Base-by-base conservation (phyloP, 768 basidiomycete species). In the Boletus coccyginus region DNA sequence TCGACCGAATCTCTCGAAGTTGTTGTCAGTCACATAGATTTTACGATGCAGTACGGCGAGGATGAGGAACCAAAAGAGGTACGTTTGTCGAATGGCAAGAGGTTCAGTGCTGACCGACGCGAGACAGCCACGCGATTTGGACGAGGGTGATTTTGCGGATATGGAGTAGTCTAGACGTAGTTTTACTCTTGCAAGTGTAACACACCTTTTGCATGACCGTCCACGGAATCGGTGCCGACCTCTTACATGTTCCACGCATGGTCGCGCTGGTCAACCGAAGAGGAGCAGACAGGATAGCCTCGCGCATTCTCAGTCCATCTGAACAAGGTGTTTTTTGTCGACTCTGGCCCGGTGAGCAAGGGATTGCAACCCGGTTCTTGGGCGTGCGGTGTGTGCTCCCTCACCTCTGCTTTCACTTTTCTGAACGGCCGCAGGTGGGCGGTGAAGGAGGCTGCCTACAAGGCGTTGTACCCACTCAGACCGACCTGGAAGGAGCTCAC, bases 1-100 rank as follows among this genome's bases (percentile, higher is more conserved):
- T 84, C 85, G 59, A 83, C 94, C 47, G 93, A 97, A 64, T 95
- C 94, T 1, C 79, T 99, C 50, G 91, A 92, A 66, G 87, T 84
- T 3, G 86, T 98, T 11, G 79, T 99, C 56, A 94, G 93, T 69
- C 94, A 99, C 70, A 90, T 99, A 52, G 97, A 99, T 75, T 96
- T 93, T 65, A 90, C 93, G 55, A 94, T 99, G 86, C 97, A 99
- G 70, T 99, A 97, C 66, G 96, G 96, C 35, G 96, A 98, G 75
- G 93, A 95, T 56, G 96, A 99, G 70, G 96, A 99, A 68, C 95
- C 96, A 16, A 94, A 89, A 78, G 92, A 92, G 84, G 91, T 90
- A 66, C 55, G 78, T 59, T 21, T 38, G 19, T 48, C 53, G 33
- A 54, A 46, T 42, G 33, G 14, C 53, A 41, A 40, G 47, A 5